phyloP scores from a whole-genome alignment of 306 rosid species.

The Vigna angularis region DNA sequence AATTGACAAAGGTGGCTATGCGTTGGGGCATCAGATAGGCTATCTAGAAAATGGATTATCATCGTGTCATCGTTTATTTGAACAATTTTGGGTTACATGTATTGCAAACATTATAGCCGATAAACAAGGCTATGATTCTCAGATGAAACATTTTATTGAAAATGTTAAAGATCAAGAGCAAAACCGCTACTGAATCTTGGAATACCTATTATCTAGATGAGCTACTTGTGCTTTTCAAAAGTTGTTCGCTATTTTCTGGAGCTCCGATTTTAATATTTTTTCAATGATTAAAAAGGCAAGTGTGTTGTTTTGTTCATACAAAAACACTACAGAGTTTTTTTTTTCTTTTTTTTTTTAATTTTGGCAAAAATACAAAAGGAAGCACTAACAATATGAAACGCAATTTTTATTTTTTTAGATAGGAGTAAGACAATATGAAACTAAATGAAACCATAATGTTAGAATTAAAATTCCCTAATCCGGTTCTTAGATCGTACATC shows the following conservation, averaged over 20 bases:
- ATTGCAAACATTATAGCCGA: slow-evolving; percentile 24
- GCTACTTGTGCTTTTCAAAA: slow-evolving; percentile 2
- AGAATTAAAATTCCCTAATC: not conserved
- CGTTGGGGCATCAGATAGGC: slow-evolving; percentile 28
- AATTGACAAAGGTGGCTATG: slow-evolving; percentile 19
- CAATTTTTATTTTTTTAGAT: not conserved
- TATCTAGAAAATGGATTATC: slow-evolving; percentile 14
- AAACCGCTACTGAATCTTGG: not conserved
- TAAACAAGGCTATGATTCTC: slow-evolving; percentile 16
- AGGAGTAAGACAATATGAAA: not conserved
- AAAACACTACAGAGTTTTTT: not conserved
- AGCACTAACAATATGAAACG: not conserved
- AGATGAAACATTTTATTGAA: slow-evolving; percentile 28
- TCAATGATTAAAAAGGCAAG: not conserved
- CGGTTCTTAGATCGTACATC: not conserved
- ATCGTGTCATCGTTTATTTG: slow-evolving; percentile 21
- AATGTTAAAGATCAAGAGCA: slow-evolving; percentile 20
- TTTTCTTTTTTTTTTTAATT: not conserved
- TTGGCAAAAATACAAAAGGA: not conserved
- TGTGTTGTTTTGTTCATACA: not conserved
- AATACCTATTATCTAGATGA: slow-evolving; percentile 4
- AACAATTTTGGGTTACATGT: slow-evolving; percentile 18
- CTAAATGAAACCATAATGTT: not conserved
- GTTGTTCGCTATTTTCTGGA: not conserved
- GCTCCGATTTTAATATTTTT: not conserved